Evolutionary conservation across 495 filamentous ascomycete species (phyloP).

Genomic region (Hamigera avellanea): DNA sequence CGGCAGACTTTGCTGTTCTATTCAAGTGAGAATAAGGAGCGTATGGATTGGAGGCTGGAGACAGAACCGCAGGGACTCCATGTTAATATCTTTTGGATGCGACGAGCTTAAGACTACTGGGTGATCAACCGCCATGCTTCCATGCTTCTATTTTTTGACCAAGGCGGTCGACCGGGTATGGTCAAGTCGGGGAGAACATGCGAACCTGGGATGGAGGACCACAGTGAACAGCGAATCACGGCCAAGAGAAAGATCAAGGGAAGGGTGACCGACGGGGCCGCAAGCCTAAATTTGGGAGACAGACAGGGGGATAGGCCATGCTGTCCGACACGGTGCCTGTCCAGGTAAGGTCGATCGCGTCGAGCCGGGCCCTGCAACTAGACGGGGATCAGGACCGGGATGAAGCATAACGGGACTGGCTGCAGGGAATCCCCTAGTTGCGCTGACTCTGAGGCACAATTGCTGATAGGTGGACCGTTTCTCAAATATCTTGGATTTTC

Average conservation of each 20-base stretch:
- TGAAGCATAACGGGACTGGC: too few relatives aligned
- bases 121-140: conserved; percentile 5
- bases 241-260: neutral
- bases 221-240: conserved; percentile 1
- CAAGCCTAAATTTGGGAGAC: too few relatives aligned
- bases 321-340: too few relatives aligned
- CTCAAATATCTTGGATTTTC: too few relatives aligned
- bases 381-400: too few relatives aligned
- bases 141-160: conserved; percentile 11
- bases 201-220: conserved; percentile 3
- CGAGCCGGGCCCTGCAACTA: too few relatives aligned
- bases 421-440: too few relatives aligned
- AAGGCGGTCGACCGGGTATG: conserved; percentile 1
- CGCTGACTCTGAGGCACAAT: too few relatives aligned
- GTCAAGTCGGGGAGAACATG: conserved; percentile 2
- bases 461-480: too few relatives aligned
- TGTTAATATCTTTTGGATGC: conserved; percentile 6
- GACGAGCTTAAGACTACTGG: conserved; percentile 7
- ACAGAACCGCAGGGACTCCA: conserved; percentile 5
- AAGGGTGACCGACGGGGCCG: too few relatives aligned
- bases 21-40: conserved; percentile 6
- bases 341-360: too few relatives aligned
- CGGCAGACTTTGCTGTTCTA: conserved; percentile 24
- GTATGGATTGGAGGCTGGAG: conserved; percentile 5
- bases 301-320: too few relatives aligned